These are phyloP conservation scores for Fusarium xylarioides DNA, from an alignment of 2,329 filamentous ascomycete genomes.

Conservation along the genomic window DNA sequence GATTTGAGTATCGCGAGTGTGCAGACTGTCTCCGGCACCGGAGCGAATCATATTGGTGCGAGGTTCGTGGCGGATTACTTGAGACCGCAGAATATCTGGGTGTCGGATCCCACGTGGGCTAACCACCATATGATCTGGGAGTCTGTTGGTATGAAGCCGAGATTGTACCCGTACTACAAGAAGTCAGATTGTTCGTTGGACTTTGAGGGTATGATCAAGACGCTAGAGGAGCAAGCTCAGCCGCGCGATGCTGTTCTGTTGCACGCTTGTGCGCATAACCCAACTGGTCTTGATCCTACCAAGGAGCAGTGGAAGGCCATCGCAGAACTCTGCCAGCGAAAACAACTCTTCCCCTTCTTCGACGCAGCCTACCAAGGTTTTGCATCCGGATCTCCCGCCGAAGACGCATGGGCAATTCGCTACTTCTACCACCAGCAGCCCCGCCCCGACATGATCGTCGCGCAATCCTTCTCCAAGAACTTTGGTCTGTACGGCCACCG, in stretches of 20 bases:
- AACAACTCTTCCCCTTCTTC: constrained; percentile 95
- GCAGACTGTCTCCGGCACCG: constrained; percentile 97
- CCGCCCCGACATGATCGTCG: constrained; percentile 84
- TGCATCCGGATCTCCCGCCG: constrained; percentile 84
- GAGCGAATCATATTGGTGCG: constrained; percentile 90
- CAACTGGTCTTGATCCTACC: constrained; percentile 93
- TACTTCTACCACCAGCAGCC: constrained; percentile 74
- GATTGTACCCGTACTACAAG: constrained; percentile 93
- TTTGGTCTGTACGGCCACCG: constrained; percentile 98
- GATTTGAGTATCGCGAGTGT: constrained; percentile 61
- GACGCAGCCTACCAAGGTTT: constrained; percentile 98
- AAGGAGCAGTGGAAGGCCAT: constrained; percentile 94
- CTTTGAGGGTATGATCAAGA: constrained; percentile 83
- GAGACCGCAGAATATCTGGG: constrained; percentile 81
- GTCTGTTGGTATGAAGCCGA: constrained; percentile 81
- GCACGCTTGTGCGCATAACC: constrained; percentile 97
- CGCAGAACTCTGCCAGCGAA: constrained; percentile 75
- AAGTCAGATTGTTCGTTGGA: constrained; percentile 87
- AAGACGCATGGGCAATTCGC: constrained; percentile 87
- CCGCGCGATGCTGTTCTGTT: constrained; percentile 85
- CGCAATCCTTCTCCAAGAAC: constrained; percentile 96
- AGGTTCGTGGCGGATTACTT: constrained; percentile 92
- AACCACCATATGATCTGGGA: constrained; percentile 98
- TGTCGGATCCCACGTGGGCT: constrained; percentile 95
- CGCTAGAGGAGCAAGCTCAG: constrained; percentile 72